A percentile compares a stretch with the other conserved stretches of the same genome.
These are phyloP conservation scores for Ochetophila trinervis DNA, from an alignment of 306 rosid species.

Conservation along the genomic window DNA sequence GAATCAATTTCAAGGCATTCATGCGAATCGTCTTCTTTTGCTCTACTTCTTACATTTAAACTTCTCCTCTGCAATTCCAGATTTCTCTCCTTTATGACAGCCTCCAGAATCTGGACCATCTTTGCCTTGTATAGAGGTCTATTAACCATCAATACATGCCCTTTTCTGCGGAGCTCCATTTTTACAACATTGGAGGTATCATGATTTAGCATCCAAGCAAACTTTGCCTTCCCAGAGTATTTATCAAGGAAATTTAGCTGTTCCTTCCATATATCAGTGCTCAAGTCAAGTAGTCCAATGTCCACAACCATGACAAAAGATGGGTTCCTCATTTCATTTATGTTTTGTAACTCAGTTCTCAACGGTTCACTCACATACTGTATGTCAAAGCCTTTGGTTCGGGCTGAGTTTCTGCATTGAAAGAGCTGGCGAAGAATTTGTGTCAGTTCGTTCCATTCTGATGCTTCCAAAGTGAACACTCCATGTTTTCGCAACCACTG, in stretches of 20 bases:
- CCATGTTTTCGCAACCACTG: slow-evolving; percentile 76
- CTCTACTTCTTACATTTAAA: slow-evolving; percentile 30
- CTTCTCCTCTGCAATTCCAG: slow-evolving; percentile 55
- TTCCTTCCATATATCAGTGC: slow-evolving; percentile 98
- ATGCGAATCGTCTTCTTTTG: slow-evolving; percentile 57
- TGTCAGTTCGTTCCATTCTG: slow-evolving; percentile 96
- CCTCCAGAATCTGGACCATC: slow-evolving; percentile 79
- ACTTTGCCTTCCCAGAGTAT: slow-evolving; percentile 75
- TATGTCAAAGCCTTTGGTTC: slow-evolving; percentile 47
- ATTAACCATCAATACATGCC: slow-evolving; percentile 67
- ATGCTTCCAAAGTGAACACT: slow-evolving; percentile 66
- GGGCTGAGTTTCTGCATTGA: slow-evolving; percentile 48
- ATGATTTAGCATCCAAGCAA: slow-evolving; percentile 87
- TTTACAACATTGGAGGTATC: slow-evolving; percentile 80
- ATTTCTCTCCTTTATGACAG: slow-evolving; percentile 64
- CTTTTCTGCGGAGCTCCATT: slow-evolving; percentile 83
- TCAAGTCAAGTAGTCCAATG: slow-evolving; percentile 82
- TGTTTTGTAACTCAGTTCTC: slow-evolving; percentile 47
- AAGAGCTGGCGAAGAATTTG: slow-evolving; percentile 76
- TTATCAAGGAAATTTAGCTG: slow-evolving; percentile 80
- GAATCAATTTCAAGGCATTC: slow-evolving; percentile 92
- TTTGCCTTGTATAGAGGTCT: slow-evolving; percentile 84
- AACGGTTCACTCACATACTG: slow-evolving; percentile 47
- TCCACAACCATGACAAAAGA: slow-evolving; percentile 69
- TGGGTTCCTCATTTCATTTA: slow-evolving; percentile 66